phyloP scores from a whole-genome alignment of 768 basidiomycete species.

The Pleurotus eryngii region DNA sequence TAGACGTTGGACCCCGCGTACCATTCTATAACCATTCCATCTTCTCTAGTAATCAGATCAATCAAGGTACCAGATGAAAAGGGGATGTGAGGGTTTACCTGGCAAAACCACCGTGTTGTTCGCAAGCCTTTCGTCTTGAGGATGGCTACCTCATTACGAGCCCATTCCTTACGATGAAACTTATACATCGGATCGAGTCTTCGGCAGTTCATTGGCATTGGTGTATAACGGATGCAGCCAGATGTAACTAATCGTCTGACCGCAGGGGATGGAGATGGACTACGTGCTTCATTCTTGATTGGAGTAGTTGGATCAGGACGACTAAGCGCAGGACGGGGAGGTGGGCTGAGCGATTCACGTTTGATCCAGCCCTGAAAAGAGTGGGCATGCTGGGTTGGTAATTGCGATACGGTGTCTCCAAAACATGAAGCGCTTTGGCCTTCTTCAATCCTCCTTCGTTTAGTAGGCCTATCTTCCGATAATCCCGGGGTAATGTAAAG shows the following conservation, averaged over 20 bases:
- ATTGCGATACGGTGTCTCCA: background rate
- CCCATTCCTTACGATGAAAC: background rate
- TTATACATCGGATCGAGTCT: background rate
- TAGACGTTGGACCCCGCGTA: background rate
- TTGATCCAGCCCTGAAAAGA: background rate
- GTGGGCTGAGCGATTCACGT: background rate
- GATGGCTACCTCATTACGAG: background rate
- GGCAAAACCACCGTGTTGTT: background rate
- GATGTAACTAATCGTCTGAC: background rate
- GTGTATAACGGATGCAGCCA: background rate
- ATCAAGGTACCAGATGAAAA: background rate
- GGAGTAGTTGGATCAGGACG: background rate
- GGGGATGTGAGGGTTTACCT: background rate
- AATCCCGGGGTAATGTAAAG: background rate
- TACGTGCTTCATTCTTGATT: slow-evolving; percentile 2
- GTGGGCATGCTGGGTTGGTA: background rate
- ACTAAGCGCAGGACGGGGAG: background rate
- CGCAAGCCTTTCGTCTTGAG: background rate
- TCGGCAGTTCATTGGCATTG: slow-evolving; percentile 1
- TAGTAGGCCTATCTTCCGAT: background rate
- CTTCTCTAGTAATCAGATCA: background rate
- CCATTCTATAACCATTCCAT: slow-evolving; percentile 7
- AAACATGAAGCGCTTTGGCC: background rate
- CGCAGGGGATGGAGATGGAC: background rate
- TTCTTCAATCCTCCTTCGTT: background rate